Base-by-base conservation (phyloP, 2,329 filamentous ascomycete species). In the Apiospora arundinis region DNA sequence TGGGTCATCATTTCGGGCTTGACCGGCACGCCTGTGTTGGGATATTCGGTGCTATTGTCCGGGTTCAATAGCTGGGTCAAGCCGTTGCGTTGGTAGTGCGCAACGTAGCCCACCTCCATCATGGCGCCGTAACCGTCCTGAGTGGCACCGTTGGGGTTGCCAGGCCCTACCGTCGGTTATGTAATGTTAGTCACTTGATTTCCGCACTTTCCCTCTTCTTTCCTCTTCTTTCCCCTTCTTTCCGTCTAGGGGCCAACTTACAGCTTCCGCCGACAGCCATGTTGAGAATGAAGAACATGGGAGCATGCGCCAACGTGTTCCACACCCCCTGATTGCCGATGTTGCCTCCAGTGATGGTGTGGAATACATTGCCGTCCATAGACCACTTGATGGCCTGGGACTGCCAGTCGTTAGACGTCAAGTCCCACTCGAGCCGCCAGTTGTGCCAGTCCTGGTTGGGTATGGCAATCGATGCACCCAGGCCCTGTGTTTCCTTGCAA, bases 101-200 rank as follows among this genome's bases (percentile, higher is more conserved):
- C 85, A 18, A 88, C 84, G 71, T 88, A 88, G 66, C 81, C 83
- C 32, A 87, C 82, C 76, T 89, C 87, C 83, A 89, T 85, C 79
- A 85, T 84, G 75, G 80, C 84, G 46, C 82, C 85, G 16, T 76
- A 83, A n/a, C 86, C 83, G 68, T 83, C 86, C 1, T 75, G 73
- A 0, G 88, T 89, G 14, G 77, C 74, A 4, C 71, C 74, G 73
- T 86, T 86, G 2, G 88, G 87, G 21, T 79, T 45, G 2, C 87
- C 87, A 56, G 87, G 87, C 86, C 69, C 37, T 37, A 23, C 14
- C 18, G 25, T 44, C 28, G n/a, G 32, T 63, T 18, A 37, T n/a
- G 4, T 5, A 7, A 9, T 48, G 56, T 63, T 16, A 60, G 28
- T n/a, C 52, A 32, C 18, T 60, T 28, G 16, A 32, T 14, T 37